Conservation (phyloP, 768 basidiomycete genomes). For the Lentinula guzmanii region DNA sequence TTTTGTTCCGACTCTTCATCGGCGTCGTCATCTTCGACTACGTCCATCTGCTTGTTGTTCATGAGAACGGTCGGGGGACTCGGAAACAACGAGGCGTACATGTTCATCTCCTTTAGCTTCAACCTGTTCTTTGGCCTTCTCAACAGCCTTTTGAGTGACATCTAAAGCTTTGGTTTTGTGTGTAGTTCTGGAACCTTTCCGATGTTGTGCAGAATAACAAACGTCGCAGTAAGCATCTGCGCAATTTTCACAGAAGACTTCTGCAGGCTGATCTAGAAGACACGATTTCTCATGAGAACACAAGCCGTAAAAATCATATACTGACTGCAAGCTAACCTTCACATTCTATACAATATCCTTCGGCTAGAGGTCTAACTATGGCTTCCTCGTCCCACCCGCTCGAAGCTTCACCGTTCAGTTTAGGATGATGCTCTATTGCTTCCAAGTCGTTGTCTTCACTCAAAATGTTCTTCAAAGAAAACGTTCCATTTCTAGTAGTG, state of each 20-base stretch:
- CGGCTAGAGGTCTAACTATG: slow-evolving; percentile 32
- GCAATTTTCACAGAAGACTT: slow-evolving; percentile 68
- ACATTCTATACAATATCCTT: slow-evolving; percentile 79
- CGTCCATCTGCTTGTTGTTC: slow-evolving; percentile 35
- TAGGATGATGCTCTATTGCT: slow-evolving; percentile 46
- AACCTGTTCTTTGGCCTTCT: background rate
- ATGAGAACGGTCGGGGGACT: background rate
- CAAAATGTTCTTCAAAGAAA: slow-evolving; percentile 70
- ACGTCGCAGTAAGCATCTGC: slow-evolving; percentile 76
- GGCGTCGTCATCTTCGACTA: slow-evolving; percentile 32
- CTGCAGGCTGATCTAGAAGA: slow-evolving; percentile 71
- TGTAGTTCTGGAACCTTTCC: slow-evolving; percentile 70
- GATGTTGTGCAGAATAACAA: slow-evolving; percentile 79
- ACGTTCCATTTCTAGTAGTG: slow-evolving; percentile 13
- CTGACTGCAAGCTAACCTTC: slow-evolving; percentile 50
- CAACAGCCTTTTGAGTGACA: background rate
- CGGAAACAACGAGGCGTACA: slow-evolving; percentile 14
- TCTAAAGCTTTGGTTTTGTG: slow-evolving; percentile 51
- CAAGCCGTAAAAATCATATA: background rate
- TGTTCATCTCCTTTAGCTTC: slow-evolving; percentile 20
- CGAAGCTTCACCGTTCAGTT: slow-evolving; percentile 27
- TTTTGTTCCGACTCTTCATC: slow-evolving; percentile 41
- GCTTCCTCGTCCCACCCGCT: slow-evolving; percentile 70
- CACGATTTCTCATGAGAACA: background rate
- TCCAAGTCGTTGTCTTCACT: slow-evolving; percentile 47